Percentiles rank a stretch among this genome's conserved stretches.
Conservation (phyloP, 2,329 filamentous ascomycete species). For the Diaporthe aspalathi region DNA sequence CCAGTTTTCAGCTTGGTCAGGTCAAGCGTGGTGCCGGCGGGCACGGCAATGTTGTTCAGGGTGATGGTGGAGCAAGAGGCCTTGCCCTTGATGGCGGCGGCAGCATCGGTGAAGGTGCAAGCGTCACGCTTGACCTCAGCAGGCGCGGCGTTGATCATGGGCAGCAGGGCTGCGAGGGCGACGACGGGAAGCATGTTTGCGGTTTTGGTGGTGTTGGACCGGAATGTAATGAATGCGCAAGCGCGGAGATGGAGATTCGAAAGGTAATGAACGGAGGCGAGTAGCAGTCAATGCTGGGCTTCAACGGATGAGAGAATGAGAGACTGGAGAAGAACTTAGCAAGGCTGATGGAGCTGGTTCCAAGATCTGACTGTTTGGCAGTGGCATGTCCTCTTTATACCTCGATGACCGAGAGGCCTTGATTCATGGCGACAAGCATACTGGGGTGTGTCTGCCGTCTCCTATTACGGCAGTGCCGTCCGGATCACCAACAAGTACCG, state of each 20-base stretch:
- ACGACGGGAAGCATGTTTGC: slow-evolving; percentile 26
- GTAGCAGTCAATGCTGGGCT: slow-evolving; percentile 24
- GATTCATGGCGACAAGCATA: neutral
- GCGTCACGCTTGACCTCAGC: slow-evolving; percentile 38
- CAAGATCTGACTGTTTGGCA: slow-evolving; percentile 9
- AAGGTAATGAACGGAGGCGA: neutral
- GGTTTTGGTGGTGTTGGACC: neutral
- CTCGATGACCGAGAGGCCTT: neutral
- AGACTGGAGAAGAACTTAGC: slow-evolving; percentile 21
- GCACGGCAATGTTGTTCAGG: slow-evolving; percentile 51
- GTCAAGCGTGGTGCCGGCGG: slow-evolving; percentile 51
- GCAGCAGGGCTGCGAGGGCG: slow-evolving; percentile 32
- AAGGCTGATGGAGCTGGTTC: slow-evolving; percentile 18
- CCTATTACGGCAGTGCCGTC: slow-evolving; percentile 15
- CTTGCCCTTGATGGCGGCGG: slow-evolving; percentile 55
- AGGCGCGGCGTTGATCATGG: slow-evolving; percentile 24
- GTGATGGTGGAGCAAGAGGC: slow-evolving; percentile 56
- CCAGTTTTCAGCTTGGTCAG: slow-evolving; percentile 48
- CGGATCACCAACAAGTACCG: neutral
- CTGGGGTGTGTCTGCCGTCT: neutral
- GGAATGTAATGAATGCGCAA: neutral
- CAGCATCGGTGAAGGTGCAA: slow-evolving; percentile 67
- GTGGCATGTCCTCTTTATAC: neutral
- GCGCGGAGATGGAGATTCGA: too few species aligned
- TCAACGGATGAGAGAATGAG: slow-evolving; percentile 15